These are phyloP conservation scores for Trypethelium eluteriae DNA, from an alignment of 495 filamentous ascomycete species.

Conservation along the genomic window DNA sequence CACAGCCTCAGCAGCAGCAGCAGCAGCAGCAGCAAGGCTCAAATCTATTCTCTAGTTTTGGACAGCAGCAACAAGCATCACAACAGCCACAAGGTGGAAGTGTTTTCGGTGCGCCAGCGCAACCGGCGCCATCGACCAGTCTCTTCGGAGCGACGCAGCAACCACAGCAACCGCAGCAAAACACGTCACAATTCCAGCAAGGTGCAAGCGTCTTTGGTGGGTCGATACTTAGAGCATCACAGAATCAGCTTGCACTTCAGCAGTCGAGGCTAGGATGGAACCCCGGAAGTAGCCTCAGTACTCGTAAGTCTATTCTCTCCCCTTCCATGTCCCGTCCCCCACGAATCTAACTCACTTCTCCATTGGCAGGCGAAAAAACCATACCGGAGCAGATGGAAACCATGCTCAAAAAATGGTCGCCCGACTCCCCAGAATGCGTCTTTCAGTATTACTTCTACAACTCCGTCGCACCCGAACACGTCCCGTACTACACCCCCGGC, in stretches of 20 bases:
- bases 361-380: slow-evolving; percentile 57
- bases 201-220: slow-evolving; percentile 14
- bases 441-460: slow-evolving; percentile 96
- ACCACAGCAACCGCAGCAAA: slow-evolving; percentile 43
- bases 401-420: slow-evolving; percentile 78
- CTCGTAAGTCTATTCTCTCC: slow-evolving; percentile 19
- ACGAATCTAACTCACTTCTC: slow-evolving; percentile 8
- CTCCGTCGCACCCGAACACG: slow-evolving; percentile 65
- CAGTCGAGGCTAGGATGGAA: slow-evolving; percentile 7
- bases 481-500: slow-evolving; percentile 73
- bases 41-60: slow-evolving; percentile 7
- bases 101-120: slow-evolving; percentile 28
- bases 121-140: slow-evolving; percentile 27
- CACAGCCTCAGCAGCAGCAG: slow-evolving; percentile 16
- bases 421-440: slow-evolving; percentile 57
- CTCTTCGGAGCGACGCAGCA: slow-evolving; percentile 40
- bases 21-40: slow-evolving; percentile 18
- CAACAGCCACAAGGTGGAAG: slow-evolving; percentile 22
- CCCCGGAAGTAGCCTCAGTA: background rate
- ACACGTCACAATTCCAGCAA: slow-evolving; percentile 10
- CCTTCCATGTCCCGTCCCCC: slow-evolving; percentile 9
- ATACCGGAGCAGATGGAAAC: slow-evolving; percentile 76
- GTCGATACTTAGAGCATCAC: slow-evolving; percentile 19
- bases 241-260: background rate
- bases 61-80: slow-evolving; percentile 22